Evolutionary conservation across 2,329 filamentous ascomycete species (phyloP).

Genomic region (Fusarium pininemorale): DNA sequence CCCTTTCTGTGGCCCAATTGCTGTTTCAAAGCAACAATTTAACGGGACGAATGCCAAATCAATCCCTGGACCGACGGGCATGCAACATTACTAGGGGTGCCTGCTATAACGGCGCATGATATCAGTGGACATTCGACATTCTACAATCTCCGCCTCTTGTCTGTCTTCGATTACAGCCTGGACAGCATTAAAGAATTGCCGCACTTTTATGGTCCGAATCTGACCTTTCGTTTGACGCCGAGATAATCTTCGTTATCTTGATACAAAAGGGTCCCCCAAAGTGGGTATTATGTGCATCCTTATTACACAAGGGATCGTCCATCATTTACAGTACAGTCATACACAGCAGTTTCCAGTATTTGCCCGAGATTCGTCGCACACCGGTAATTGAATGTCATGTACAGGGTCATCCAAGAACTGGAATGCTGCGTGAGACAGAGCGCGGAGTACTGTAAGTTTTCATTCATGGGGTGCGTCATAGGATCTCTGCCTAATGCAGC

Average conservation of each 20-base stretch:
- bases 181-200: neutral
- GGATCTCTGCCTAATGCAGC: neutral
- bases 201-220: conserved; percentile 8
- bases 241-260: neutral
- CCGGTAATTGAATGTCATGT: conserved; percentile 5
- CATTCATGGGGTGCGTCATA: conserved; percentile 1
- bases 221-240: neutral
- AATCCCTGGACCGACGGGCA: conserved; percentile 9
- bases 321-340: neutral
- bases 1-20: conserved; percentile 21
- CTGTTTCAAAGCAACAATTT: conserved; percentile 23
- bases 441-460: neutral
- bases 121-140: conserved; percentile 12
- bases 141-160: neutral
- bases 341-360: conserved; percentile 1
- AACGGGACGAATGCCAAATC: conserved; percentile 18
- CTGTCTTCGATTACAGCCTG: neutral
- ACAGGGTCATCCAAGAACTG: neutral
- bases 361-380: conserved; percentile 6
- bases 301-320: neutral
- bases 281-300: neutral
- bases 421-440: neutral
- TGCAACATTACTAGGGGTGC: conserved; percentile 1
- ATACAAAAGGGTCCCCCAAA: neutral
- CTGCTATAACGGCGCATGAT: conserved; percentile 13